These are phyloP conservation scores for Eudorina sp. DNA, from an alignment of 139 green algal genomes.

Conservation along the genomic window DNA sequence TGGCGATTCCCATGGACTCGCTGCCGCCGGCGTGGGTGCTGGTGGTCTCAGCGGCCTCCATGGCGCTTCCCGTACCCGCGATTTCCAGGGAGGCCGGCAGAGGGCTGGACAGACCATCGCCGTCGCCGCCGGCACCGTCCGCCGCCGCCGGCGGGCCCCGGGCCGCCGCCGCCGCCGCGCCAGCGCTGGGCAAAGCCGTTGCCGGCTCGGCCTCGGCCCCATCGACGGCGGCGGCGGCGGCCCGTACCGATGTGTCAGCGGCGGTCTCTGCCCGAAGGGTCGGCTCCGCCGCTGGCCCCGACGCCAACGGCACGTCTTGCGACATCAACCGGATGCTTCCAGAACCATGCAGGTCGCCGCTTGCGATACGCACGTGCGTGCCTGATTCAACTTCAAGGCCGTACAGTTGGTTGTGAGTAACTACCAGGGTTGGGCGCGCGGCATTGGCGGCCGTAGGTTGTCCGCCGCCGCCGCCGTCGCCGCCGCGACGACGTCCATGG, in stretches of 20 bases:
- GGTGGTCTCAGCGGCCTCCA: background rate
- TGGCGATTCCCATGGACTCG: background rate
- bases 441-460: background rate
- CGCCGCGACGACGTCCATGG: too few relatives aligned
- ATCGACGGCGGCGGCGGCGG: too few relatives aligned
- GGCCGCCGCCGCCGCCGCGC: too few relatives aligned
- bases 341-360: background rate
- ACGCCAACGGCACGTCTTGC: background rate
- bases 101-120: too few relatives aligned
- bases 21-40: background rate
- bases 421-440: background rate
- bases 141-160: background rate
- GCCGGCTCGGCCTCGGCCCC: too few relatives aligned
- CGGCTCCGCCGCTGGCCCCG: background rate
- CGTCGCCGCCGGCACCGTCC: background rate
- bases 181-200: too few relatives aligned
- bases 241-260: too few relatives aligned
- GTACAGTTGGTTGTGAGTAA: slow-evolving; percentile 1
- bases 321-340: background rate
- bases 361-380: background rate
- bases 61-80: background rate
- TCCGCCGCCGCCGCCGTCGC: background rate
- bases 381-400: background rate
- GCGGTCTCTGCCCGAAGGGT: too few relatives aligned
- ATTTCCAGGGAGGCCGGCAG: background rate